A percentile compares a stretch with the other conserved stretches of the same genome.
Evolutionary conservation across 192 early-diverging fungal genomes (phyloP).

Genomic region (Gonapodya prolifera): DNA sequence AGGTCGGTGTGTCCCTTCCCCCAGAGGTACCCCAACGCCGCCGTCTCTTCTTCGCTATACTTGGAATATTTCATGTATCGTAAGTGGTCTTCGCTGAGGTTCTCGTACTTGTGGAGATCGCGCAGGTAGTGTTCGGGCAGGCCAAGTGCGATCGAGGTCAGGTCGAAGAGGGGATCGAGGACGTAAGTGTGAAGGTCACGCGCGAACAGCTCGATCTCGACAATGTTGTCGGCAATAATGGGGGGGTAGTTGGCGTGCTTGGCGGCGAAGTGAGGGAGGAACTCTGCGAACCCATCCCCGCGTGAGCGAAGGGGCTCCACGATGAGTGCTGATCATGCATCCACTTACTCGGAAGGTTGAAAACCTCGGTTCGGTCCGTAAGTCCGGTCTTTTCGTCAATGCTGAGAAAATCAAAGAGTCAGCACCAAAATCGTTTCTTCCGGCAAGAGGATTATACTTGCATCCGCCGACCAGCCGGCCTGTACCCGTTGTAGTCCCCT

Average conservation of each 20-base stretch:
- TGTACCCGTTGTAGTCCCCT: background rate
- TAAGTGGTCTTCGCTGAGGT: background rate
- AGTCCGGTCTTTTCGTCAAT: background rate
- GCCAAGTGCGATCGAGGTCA: background rate
- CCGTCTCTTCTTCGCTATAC: background rate
- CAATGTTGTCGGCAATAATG: constrained; percentile 1
- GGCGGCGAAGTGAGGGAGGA: background rate
- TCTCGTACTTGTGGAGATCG: constrained; percentile 4
- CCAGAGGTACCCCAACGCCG: background rate
- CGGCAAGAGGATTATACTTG: background rate
- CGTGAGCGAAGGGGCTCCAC: background rate
- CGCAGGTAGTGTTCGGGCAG: background rate
- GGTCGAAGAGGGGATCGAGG: background rate
- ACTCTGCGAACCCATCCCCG: background rate
- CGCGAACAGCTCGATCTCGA: background rate
- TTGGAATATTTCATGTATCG: constrained; percentile 1
- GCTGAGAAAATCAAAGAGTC: background rate
- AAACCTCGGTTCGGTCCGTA: background rate
- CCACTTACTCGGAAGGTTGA: constrained; percentile 4
- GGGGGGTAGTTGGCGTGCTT: background rate
- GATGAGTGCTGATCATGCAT: background rate
- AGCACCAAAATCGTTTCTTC: background rate
- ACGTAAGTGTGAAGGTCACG: background rate
- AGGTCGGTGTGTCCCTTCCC: background rate
- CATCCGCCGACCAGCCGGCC: background rate